Conservation (phyloP, 805 yeast genomes). For the Maudiozyma pseudohumilis region DNA sequence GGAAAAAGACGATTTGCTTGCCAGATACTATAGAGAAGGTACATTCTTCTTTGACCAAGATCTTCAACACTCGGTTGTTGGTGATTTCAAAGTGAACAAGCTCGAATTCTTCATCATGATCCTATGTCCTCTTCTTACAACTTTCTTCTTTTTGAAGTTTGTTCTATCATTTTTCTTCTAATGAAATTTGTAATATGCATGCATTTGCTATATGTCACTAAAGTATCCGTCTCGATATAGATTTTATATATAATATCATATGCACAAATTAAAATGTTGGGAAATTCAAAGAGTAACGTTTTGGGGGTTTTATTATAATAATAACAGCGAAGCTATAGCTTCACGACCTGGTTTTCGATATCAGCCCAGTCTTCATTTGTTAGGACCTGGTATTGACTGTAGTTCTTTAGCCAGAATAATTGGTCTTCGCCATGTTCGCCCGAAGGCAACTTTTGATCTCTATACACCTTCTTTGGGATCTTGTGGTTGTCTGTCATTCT, state of each 20-base stretch:
- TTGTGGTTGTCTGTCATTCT: constrained; percentile 74
- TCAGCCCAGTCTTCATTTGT: constrained; percentile 47
- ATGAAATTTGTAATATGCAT: not conserved
- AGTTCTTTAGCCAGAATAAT: constrained; percentile 61
- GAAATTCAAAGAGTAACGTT: no score
- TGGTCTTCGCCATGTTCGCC: constrained; percentile 51
- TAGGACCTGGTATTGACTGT: constrained; percentile 42
- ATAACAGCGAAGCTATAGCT: constrained; percentile 15
- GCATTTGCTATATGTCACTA: not conserved
- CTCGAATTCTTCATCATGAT: constrained; percentile 13
- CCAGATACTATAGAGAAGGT: constrained; percentile 48
- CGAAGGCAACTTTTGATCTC: constrained; percentile 58
- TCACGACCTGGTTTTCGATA: constrained; percentile 22
- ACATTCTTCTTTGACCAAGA: constrained; percentile 30
- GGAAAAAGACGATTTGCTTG: constrained; percentile 67
- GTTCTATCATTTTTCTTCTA: constrained; percentile 1
- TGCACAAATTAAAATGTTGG: no score
- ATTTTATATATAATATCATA: not conserved
- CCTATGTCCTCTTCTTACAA: constrained; percentile 11
- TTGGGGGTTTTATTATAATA: not conserved
- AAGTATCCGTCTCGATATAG: not conserved
- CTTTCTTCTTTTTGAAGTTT: constrained; percentile 2
- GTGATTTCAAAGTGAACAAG: constrained; percentile 16
- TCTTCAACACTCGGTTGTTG: constrained; percentile 12
- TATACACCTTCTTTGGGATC: constrained; percentile 58